phyloP scores from a whole-genome alignment of 306 rosid genomes.

The Styphnolobium japonicum region DNA sequence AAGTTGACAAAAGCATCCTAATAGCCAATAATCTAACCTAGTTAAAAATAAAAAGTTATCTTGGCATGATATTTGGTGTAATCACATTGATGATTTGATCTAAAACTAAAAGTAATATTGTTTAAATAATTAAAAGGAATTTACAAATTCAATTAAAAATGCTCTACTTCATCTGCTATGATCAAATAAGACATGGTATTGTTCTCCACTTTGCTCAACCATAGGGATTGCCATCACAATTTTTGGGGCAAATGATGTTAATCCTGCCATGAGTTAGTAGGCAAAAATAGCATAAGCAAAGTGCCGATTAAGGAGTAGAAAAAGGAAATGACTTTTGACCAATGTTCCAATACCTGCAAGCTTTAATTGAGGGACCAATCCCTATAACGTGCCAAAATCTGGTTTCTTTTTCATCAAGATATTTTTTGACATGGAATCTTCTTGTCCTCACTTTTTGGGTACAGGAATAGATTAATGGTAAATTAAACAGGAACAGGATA shows the following conservation, averaged over 20 bases:
- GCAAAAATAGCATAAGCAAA: conserved; percentile 22
- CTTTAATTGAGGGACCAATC: conserved; percentile 75
- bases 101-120: background rate
- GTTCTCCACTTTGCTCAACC: conserved; percentile 93
- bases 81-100: background rate
- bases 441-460: too few relatives aligned
- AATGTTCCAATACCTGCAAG: conserved; percentile 72
- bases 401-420: too few relatives aligned
- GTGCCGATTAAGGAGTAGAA: background rate
- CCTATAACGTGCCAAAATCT: conserved; percentile 51
- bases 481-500: too few relatives aligned
- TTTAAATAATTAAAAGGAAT: background rate
- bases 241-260: conserved; percentile 91
- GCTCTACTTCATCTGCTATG: conserved; percentile 83
- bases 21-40: too few relatives aligned
- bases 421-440: too few relatives aligned
- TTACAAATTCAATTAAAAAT: background rate
- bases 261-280: conserved; percentile 51
- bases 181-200: conserved; percentile 90
- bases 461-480: too few relatives aligned
- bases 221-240: conserved; percentile 93
- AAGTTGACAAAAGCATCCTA: too few relatives aligned
- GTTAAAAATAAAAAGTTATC: background rate
- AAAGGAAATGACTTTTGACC: background rate
- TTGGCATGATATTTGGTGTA: background rate